Evolutionary conservation across 1,284 basidiomycete species (phyloP).

Genomic region (Trichosporon asahii): DNA sequence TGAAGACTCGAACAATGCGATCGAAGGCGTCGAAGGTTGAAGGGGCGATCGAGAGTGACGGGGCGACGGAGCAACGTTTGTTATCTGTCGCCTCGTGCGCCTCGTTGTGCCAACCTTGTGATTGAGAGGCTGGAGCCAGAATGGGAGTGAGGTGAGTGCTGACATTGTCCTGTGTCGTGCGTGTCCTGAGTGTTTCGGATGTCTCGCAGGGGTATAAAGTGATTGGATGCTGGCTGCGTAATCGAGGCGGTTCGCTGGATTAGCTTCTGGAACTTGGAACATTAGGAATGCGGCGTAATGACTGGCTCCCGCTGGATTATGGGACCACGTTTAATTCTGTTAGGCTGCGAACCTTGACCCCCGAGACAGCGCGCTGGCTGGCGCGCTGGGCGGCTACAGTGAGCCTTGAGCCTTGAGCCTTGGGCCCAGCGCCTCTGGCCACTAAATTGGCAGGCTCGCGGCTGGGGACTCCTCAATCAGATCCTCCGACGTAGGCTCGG

Average conservation of each 20-base stretch:
- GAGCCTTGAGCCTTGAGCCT: background rate
- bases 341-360: background rate
- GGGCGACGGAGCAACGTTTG: background rate
- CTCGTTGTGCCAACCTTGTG: background rate
- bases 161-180: too few relatives aligned
- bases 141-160: background rate
- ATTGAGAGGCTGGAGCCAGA: background rate
- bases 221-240: background rate
- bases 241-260: background rate
- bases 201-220: background rate
- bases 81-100: background rate
- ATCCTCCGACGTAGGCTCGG: background rate
- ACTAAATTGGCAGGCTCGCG: background rate
- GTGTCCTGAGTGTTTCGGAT: background rate
- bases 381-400: background rate
- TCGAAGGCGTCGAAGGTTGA: too few relatives aligned
- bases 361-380: too few relatives aligned
- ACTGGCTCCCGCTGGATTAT: background rate
- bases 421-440: too few relatives aligned
- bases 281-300: background rate
- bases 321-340: background rate
- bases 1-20: background rate
- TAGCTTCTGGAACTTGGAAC: background rate
- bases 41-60: background rate
- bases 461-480: background rate